Base-by-base conservation (phyloP, 1,284 basidiomycete species). In the Trametes pubescens region DNA sequence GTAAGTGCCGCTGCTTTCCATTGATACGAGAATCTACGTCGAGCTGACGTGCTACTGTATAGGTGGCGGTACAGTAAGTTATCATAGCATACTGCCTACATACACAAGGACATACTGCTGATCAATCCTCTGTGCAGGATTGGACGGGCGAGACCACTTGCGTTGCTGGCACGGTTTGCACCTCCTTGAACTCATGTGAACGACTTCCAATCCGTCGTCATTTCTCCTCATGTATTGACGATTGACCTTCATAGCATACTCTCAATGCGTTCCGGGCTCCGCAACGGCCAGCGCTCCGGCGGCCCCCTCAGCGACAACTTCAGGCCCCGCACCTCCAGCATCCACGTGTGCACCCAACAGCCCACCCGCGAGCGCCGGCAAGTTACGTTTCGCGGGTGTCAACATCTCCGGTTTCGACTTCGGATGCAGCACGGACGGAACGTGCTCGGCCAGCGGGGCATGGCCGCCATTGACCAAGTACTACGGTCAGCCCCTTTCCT, bases 331-430 rank as follows among this genome's bases (percentile, higher is more conserved):
- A 21, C 61, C 63, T 2, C 57, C 69, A 2, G 58, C 65, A 4
- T 62, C 65, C 16, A 53, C 65, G 9, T 68, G 66, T 52, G 53
- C 66, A n/a, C 53, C 62, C 9, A 53, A 62, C 60, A 57, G 53
- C 43, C 53, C 67, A 2, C 67, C 70, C 4, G 40, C 72, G 5
- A 60, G 57, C 48, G 64, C 71, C 2, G 71, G 72, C 11, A 71
- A 73, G 63, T 64, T 75, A 43, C 65, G 63, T 21, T 74, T 74
- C 61, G 69, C 72, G 0, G 74, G 77, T 56, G 76, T 84, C 24
- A 84, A 84, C 72, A 83, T 81, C 51, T 75, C 82, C 24, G 82
- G 82, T 0, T 83, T 82, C 71, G 82, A 84, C 69, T 84, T 84
- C 65, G 80, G 80, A 4, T 81, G 81, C 67, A 73, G 77, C 62